Percentiles rank a stretch among this genome's conserved stretches.
phyloP scores from a whole-genome alignment of 208 protist species.

The Leishmania aethiopica region DNA sequence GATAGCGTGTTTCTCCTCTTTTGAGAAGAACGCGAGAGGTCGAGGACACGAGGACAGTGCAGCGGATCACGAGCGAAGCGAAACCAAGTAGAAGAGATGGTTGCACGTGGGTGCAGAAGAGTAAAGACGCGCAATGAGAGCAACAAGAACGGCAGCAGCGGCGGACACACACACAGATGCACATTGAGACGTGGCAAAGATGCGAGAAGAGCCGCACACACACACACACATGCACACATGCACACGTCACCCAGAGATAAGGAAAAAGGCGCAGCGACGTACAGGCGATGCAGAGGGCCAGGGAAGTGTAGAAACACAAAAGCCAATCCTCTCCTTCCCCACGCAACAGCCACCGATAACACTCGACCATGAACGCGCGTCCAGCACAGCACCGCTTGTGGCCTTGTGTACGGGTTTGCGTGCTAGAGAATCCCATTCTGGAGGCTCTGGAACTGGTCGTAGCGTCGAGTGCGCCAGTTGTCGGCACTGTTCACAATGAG shows the following conservation, averaged over 20 bases:
- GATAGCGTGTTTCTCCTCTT: background rate
- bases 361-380: background rate
- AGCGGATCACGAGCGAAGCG: background rate
- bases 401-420: background rate
- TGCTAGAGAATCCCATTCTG: slow-evolving; percentile 88
- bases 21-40: background rate
- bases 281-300: background rate
- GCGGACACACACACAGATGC: background rate
- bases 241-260: slow-evolving; percentile 1
- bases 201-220: background rate
- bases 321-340: background rate
- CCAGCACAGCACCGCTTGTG: background rate
- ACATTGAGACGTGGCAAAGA: background rate
- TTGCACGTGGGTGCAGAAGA: background rate
- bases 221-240: background rate
- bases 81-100: background rate
- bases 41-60: background rate
- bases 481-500: slow-evolving; percentile 89
- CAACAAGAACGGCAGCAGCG: background rate
- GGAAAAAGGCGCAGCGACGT: background rate
- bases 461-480: slow-evolving; percentile 92
- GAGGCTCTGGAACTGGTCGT: slow-evolving; percentile 93
- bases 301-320: background rate
- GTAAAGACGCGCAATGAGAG: background rate
- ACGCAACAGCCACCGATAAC: background rate